These are phyloP conservation scores for Phytophthora colocasiae DNA, from an alignment of 352 stramenopile species.

Conservation along the genomic window DNA sequence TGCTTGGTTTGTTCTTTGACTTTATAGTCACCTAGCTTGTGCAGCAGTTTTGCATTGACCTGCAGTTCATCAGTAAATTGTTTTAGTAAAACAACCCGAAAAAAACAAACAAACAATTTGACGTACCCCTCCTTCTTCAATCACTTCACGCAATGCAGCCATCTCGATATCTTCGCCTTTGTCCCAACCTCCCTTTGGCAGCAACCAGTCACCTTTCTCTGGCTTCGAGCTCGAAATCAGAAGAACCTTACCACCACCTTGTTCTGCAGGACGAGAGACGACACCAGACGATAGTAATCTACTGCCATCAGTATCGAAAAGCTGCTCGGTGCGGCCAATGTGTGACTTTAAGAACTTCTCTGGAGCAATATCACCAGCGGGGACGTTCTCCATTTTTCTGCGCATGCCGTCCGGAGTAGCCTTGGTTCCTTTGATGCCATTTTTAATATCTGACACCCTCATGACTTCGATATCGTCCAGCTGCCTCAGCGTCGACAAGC, in stretches of 20 bases:
- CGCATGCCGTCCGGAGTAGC: background rate
- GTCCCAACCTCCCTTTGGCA: slow-evolving; percentile 31
- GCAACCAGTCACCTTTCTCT: slow-evolving; percentile 16
- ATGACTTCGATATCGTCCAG: slow-evolving; percentile 1
- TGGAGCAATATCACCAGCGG: background rate
- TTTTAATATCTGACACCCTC: slow-evolving; percentile 1
- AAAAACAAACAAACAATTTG: background rate
- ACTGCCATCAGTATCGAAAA: background rate
- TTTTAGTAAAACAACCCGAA: background rate
- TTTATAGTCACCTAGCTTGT: background rate
- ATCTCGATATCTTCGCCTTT: slow-evolving; percentile 2
- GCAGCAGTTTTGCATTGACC: background rate
- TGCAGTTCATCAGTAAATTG: background rate
- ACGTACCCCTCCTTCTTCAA: slow-evolving; percentile 30
- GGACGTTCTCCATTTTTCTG: slow-evolving; percentile 4
- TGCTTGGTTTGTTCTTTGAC: background rate
- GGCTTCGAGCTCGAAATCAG: slow-evolving; percentile 29
- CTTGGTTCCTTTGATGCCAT: slow-evolving; percentile 4
- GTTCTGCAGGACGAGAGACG: background rate
- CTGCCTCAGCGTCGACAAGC: background rate
- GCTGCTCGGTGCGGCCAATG: background rate
- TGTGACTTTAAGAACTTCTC: background rate
- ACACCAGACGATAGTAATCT: background rate
- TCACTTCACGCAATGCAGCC: slow-evolving; percentile 14
- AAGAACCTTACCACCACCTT: slow-evolving; percentile 11